Evolutionary conservation across 305 asterid genomes (phyloP).

Genomic region (Fraxinus dipetala): DNA sequence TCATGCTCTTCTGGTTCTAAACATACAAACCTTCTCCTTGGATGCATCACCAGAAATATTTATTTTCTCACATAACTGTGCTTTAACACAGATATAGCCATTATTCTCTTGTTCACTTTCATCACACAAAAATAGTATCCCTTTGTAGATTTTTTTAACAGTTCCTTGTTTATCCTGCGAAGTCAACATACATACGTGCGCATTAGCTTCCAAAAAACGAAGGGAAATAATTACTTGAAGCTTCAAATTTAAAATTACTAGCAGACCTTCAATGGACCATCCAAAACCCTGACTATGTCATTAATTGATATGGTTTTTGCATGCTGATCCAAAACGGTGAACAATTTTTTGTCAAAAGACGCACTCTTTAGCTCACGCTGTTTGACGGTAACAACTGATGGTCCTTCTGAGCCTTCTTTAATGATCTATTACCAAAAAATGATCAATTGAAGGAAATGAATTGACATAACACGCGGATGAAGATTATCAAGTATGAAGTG

Average conservation of each 20-base stretch:
- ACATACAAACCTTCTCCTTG: constrained; percentile 59
- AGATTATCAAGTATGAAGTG: constrained; percentile 3
- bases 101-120: constrained; percentile 60
- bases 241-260: constrained; percentile 15
- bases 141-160: constrained; percentile 77
- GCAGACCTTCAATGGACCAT: constrained; percentile 80
- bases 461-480: background rate
- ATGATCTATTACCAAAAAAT: constrained; percentile 49
- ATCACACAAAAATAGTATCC: constrained; percentile 65
- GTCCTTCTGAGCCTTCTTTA: constrained; percentile 76
- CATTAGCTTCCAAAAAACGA: constrained; percentile 22
- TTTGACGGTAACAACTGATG: constrained; percentile 51
- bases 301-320: constrained; percentile 58
- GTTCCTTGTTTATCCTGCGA: constrained; percentile 81
- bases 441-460: background rate
- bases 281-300: constrained; percentile 67
- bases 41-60: constrained; percentile 44
- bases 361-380: constrained; percentile 67
- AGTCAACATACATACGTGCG: constrained; percentile 1
- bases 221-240: constrained; percentile 16
- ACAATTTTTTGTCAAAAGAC: constrained; percentile 79
- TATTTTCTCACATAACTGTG: constrained; percentile 71
- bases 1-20: background rate
- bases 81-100: constrained; percentile 71
- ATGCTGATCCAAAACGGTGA: constrained; percentile 69